Evolutionary conservation across 495 filamentous ascomycete species (phyloP).

Genomic region (Talaromyces stipitatus): DNA sequence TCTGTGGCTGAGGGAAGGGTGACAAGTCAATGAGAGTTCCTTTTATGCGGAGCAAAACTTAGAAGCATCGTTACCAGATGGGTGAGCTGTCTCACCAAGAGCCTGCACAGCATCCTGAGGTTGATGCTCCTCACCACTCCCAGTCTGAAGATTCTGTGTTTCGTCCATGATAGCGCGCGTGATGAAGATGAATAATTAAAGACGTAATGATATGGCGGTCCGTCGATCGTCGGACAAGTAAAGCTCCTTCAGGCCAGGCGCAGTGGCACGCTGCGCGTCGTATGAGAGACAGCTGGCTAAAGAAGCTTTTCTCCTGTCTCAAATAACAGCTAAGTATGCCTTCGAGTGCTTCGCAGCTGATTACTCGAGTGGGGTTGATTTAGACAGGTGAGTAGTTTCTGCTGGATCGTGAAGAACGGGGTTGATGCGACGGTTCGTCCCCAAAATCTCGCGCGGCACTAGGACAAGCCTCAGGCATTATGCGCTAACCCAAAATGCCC

Average conservation of each 20-base stretch:
- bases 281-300: neutral
- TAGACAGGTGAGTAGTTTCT: neutral
- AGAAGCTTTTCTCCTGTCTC: neutral
- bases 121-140: conserved; percentile 22
- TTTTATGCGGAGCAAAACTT: neutral
- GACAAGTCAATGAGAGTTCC: conserved; percentile 5
- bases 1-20: conserved; percentile 18
- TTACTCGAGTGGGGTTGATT: neutral
- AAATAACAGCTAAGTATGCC: neutral
- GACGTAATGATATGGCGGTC: neutral
- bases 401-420: neutral
- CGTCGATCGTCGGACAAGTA: neutral
- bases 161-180: neutral
- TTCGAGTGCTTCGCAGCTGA: neutral
- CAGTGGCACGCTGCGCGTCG: conserved; percentile 1
- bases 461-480: neutral
- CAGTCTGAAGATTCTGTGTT: neutral
- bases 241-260: neutral
- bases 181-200: neutral
- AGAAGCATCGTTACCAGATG: conserved; percentile 27
- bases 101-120: conserved; percentile 19
- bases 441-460: neutral
- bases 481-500: neutral
- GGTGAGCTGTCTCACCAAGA: conserved; percentile 15
- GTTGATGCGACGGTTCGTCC: neutral